phyloP scores from a whole-genome alignment of 345 rosid genomes.

The Euphorbia pulcherrima region DNA sequence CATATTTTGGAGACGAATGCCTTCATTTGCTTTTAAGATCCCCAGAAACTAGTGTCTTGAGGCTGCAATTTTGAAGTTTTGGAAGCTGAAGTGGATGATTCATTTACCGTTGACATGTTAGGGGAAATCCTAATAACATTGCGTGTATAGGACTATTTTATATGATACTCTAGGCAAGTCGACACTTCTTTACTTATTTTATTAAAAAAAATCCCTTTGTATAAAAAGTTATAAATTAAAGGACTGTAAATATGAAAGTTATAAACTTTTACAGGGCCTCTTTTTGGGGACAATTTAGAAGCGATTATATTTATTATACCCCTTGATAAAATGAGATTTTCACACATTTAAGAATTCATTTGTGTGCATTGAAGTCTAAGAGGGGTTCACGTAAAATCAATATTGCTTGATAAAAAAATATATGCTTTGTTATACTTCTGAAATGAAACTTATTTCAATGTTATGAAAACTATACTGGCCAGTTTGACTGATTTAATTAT shows the following conservation, averaged over 20 bases:
- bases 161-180: neutral
- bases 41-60: slow-evolving; percentile 12
- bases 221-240: neutral
- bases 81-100: slow-evolving; percentile 16
- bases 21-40: neutral
- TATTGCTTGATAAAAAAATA: neutral
- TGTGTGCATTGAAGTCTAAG: neutral
- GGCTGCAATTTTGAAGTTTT: slow-evolving; percentile 16
- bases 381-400: neutral
- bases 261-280: neutral
- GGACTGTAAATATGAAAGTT: slow-evolving; percentile 15
- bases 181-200: neutral
- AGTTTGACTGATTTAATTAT: too few species aligned
- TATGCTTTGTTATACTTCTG: neutral
- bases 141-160: slow-evolving; percentile 6
- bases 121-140: neutral
- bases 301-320: neutral
- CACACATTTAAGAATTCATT: neutral
- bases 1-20: slow-evolving; percentile 7
- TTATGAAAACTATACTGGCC: too few species aligned
- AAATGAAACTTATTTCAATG: neutral
- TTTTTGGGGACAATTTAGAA: neutral
- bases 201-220: too few species aligned
- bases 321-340: neutral
- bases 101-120: slow-evolving; percentile 3